These are phyloP conservation scores for Clonostachys byssicola DNA, from an alignment of 2,329 filamentous ascomycete species.

Conservation along the genomic window DNA sequence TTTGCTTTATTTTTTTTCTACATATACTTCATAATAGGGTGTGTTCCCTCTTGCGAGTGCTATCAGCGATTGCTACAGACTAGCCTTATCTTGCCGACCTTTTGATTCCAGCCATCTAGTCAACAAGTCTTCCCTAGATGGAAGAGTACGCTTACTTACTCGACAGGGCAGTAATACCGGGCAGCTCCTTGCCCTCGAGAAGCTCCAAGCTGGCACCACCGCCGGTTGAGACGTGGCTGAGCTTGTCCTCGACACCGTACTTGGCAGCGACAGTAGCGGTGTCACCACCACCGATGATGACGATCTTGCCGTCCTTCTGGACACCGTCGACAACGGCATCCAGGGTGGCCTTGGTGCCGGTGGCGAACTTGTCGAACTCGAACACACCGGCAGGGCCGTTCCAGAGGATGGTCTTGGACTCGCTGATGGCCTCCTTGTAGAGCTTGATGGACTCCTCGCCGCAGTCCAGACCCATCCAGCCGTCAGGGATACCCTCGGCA, in stretches of 20 bases:
- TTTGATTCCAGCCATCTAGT: too few species aligned
- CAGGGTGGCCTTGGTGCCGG: conserved; percentile 86
- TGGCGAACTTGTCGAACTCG: conserved; percentile 92
- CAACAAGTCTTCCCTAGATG: too few species aligned
- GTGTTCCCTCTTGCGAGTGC: too few species aligned
- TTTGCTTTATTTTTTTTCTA: too few species aligned
- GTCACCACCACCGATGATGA: conserved; percentile 98
- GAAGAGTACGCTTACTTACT: conserved; percentile 47
- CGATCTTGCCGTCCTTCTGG: conserved; percentile 76
- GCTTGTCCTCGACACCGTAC: conserved; percentile 92
- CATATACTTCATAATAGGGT: too few species aligned
- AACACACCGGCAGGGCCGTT: conserved; percentile 98
- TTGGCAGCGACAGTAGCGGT: conserved; percentile 97
- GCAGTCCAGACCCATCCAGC: conserved; percentile 97
- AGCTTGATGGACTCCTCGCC: conserved; percentile 84
- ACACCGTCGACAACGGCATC: conserved; percentile 82
- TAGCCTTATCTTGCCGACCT: too few species aligned
- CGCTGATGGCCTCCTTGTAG: conserved; percentile 81
- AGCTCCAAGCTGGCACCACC: conserved; percentile 94
- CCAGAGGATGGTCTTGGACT: conserved; percentile 96
- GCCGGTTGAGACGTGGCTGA: conserved; percentile 96
- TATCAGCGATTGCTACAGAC: too few species aligned
- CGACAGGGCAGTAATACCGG: conserved; percentile 89
- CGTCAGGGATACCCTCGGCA: conserved; percentile 85
- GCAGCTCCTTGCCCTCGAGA: conserved; percentile 95